Conservation (phyloP, 2,329 filamentous ascomycete species). For the Aspergillus arachidicola region DNA sequence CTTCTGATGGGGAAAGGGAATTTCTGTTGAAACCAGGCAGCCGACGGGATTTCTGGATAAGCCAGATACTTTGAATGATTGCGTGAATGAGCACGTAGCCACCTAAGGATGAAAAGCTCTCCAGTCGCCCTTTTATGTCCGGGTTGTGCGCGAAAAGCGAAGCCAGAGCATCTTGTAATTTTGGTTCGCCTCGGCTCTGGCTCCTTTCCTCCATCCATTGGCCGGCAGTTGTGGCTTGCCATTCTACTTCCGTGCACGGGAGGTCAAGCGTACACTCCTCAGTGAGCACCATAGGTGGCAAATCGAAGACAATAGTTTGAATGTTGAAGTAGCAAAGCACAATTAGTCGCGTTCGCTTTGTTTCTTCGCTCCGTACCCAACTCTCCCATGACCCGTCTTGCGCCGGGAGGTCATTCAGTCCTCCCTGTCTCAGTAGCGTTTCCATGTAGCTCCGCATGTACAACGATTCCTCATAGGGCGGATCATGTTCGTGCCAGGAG, state of each 20-base stretch:
- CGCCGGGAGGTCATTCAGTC: constrained; percentile 31
- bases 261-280: constrained; percentile 36
- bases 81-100: constrained; percentile 38
- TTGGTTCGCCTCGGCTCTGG: constrained; percentile 27
- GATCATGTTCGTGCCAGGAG: constrained; percentile 35
- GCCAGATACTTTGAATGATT: constrained; percentile 37
- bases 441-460: constrained; percentile 34
- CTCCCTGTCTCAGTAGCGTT: constrained; percentile 31
- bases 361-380: constrained; percentile 34
- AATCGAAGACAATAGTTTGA: constrained; percentile 39
- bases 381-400: constrained; percentile 36
- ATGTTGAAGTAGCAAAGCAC: constrained; percentile 40
- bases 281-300: constrained; percentile 34
- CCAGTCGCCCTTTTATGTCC: constrained; percentile 16
- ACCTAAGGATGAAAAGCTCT: constrained; percentile 35
- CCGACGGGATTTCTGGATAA: constrained; percentile 36
- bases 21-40: constrained; percentile 25
- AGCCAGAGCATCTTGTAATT: constrained; percentile 31
- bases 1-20: constrained; percentile 27
- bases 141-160: constrained; percentile 27
- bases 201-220: constrained; percentile 30
- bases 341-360: constrained; percentile 37
- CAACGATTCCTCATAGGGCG: constrained; percentile 32
- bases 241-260: constrained; percentile 36
- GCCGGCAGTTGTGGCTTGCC: constrained; percentile 28